Conservation (phyloP, 2,329 filamentous ascomycete species). For the Cladobotryum protrusum region DNA sequence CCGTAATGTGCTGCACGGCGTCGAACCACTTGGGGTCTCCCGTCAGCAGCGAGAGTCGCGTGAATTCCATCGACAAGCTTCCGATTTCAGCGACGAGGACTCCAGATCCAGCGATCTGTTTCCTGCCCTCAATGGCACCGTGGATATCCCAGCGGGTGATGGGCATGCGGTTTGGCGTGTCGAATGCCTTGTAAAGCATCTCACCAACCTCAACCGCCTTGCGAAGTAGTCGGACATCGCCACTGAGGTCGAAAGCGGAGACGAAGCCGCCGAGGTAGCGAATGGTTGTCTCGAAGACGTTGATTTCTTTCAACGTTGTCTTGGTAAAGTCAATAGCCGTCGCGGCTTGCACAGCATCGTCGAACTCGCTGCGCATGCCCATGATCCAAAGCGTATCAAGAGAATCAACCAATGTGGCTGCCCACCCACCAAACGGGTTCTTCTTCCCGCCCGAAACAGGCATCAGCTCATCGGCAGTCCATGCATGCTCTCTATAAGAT, state of each 20-base stretch:
- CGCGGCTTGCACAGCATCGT: constrained; percentile 44
- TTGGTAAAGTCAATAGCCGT: constrained; percentile 45
- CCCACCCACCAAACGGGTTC: constrained; percentile 48
- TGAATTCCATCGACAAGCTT: constrained; percentile 66
- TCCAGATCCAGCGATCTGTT: constrained; percentile 12
- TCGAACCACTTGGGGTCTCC: constrained; percentile 67
- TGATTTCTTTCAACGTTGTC: constrained; percentile 37
- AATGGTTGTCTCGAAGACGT: constrained; percentile 49
- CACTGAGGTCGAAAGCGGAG: constrained; percentile 44
- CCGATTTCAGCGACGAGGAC: constrained; percentile 56
- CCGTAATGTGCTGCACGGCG: constrained; percentile 63
- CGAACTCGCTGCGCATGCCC: constrained; percentile 51
- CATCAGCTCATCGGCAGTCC: constrained; percentile 46
- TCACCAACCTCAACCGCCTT: constrained; percentile 47
- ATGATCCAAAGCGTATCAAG: constrained; percentile 59
- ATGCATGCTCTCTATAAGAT: constrained; percentile 46
- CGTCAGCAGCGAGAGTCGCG: constrained; percentile 63
- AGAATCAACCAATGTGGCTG: constrained; percentile 53
- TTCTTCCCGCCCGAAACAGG: constrained; percentile 42
- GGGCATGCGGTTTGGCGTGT: constrained; percentile 46
- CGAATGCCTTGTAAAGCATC: constrained; percentile 46
- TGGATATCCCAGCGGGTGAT: constrained; percentile 25
- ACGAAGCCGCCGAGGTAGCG: constrained; percentile 48
- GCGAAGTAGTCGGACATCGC: constrained; percentile 34
- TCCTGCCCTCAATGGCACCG: constrained; percentile 19